Evolutionary conservation across 2,329 filamentous ascomycete genomes (phyloP), one percentile per base, ranked within the genome.

Genomic region (Diplodia corticola): DNA sequence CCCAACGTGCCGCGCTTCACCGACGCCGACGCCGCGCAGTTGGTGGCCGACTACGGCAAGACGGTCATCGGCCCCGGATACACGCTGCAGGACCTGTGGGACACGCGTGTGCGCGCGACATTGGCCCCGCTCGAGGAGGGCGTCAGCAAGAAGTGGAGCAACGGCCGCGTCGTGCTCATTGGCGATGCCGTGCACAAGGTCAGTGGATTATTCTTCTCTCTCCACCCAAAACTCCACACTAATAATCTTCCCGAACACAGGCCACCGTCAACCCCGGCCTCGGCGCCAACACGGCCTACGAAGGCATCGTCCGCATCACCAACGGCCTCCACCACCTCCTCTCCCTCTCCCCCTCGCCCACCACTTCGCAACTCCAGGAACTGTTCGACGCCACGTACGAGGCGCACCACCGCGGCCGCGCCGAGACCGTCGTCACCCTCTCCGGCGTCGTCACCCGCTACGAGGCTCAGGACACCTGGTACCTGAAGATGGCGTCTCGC

Each of bases 11-110:
- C 73, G 1, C 70, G 72, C 22, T 77, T 76, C 70, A 75, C 73
- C 17, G 70, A 74, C 0, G 70, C 74, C 7, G 77, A 79, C 37
- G 71, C 71, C 9, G 71, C 77, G 5, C 69, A 61, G 1, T 33
- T 75, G 1, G 48, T 53, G 5, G 22, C 15, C 35, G 15, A 63
- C 33, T 63, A 53, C 48, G 22, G 46, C 22, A 48, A 53, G 40
- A 67, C 73, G 22, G 48, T 63, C 4, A 5, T 53, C 20, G 48
- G 49, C 3, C 60, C 49, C 6, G 60, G 49, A 0, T 17, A 78
- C 15, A 63, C 60, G 24, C 30, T 63, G 15, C 33, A 53, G 24
- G 60, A 63, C 15, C 48, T 63, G 9, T 63, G 60, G 60, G 49
- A 63, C 30, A 40, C 6, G 4, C 30, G 60, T 3, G 48, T 63